These are phyloP conservation scores for Adenanthera pavonina DNA, from an alignment of 306 rosid genomes.

Conservation along the genomic window DNA sequence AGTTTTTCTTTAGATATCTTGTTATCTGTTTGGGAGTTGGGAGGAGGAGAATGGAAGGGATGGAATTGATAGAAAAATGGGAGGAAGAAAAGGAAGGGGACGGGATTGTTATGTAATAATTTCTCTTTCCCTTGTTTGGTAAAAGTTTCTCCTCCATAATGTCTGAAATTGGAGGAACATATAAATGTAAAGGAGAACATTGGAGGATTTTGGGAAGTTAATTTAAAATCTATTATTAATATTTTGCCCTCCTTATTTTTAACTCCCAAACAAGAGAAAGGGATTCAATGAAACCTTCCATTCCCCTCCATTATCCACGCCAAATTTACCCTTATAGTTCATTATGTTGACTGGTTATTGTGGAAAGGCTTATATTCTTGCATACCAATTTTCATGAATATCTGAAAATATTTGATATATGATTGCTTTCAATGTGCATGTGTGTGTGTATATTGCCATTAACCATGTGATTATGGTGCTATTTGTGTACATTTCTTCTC, in stretches of 20 bases:
- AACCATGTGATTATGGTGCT: constrained; percentile 30
- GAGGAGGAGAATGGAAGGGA: not conserved
- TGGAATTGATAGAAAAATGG: not conserved
- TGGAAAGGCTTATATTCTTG: not conserved
- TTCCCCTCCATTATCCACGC: not conserved
- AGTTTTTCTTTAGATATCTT: constrained; percentile 18
- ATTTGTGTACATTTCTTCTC: constrained; percentile 14
- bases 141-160: not conserved
- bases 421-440: not conserved
- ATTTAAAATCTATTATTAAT: not conserved
- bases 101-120: not conserved
- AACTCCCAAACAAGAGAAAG: not conserved
- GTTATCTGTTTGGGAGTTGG: not conserved
- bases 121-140: not conserved
- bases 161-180: not conserved
- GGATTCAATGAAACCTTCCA: not conserved
- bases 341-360: constrained; percentile 3
- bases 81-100: not conserved
- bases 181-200: not conserved
- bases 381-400: not conserved
- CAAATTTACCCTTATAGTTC: not conserved
- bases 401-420: constrained; percentile 15
- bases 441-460: not conserved
- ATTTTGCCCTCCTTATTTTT: not conserved
- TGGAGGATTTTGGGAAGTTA: not conserved